Base-by-base conservation (phyloP, 2,329 filamentous ascomycete species). In the Hypomyces rosellus region DNA sequence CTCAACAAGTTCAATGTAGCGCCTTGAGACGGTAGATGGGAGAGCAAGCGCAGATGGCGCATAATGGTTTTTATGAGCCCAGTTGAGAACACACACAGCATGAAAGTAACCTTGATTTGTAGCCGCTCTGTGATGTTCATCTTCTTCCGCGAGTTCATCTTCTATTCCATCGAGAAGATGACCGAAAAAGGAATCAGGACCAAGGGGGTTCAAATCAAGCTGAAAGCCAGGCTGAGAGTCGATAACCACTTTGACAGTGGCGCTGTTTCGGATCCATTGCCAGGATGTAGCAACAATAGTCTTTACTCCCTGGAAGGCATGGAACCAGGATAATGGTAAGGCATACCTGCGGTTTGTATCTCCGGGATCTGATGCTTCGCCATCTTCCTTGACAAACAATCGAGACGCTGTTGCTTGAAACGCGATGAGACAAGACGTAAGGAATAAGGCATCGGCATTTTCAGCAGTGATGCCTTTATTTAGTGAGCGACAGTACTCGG, bases 301-400 rank as follows among this genome's bases (percentile, higher is more conserved):
- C 62, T 85, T 85, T 55, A 85, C 80, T 11, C 82, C 82, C 58
- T 85, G 82, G 59, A 84, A 85, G 4, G 82, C 77, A 60, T 85
- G 81, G 54, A 85, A 85, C 81, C 80, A 85, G 3, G 78, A 74
- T 40, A 84, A 65, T 0, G 82, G 82, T n/a, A 84, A 65, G 15
- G 72, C 70, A 60, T 85, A 85, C 37, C 69, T 70, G 41, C 55
- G 68, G n/a, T 64, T 61, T 3, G 67, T 61, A 25, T 72, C 69
- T 44, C 68, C 66, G 3, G 61, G 58, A 11, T 62, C 61, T 16
- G 40, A 48, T 8, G 65, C 54, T 36, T 72, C 68, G 14, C 65
- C 65, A 25, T 82, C 79, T 50, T 82, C 78, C 46, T 81, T 77
- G 51, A 75, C 74, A 54, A 84, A 84, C 52, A 83, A 74, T 58